Evolutionary conservation across 352 stramenopile genomes (phyloP), one percentile per base, ranked within the genome.

Genomic region (Thalassiosira ordinaria): DNA sequence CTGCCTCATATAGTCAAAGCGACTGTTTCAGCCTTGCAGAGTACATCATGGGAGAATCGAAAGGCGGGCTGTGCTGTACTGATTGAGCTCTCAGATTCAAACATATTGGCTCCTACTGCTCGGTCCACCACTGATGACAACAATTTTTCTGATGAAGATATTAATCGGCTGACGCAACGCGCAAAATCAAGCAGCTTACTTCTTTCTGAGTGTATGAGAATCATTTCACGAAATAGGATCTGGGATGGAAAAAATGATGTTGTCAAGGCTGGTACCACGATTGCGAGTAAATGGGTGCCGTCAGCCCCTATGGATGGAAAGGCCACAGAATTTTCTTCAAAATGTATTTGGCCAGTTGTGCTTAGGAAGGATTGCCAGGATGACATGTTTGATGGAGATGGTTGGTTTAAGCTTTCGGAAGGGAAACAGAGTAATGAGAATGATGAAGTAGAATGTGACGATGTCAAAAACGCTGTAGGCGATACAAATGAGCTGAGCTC

Each of bases 211-310:
- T 85, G 86, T 53, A 62, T 91, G 1, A 73, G 72, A 44, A 47
- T 88, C 1, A 80, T 94, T 26, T 13, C 63, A 18, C 86, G 82
- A 14, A 83, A 59, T 51, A 56, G 87, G 53, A 74, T 94, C 39
- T 94, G 89, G 89, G 72, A 70, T 26, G 89, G 89, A 33, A 94
- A 94, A 72, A 56, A 69, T 22, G 75, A 89, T 35, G 76, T 92
- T 13, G 52, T 88, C 7, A 74, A 71, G 63, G 72, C 84, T 41
- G 60, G 33, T 27, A 44, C 78, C 27, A 55, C 60, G 20, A 80
- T 88, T 55, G 73, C 82, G 61, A 46, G 37, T 5, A 87, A 87
- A 65, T 89, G 78, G 78, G 63, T 53, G 3, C 20, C 27, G 64
- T 13, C 44, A 63, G 53, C 53, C 51, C 49, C 67, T 44, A 18